Percentiles rank a stretch among this genome's conserved stretches.
Evolutionary conservation across 768 basidiomycete species (phyloP).

Genomic region (Dictyophora rubrovolvata): DNA sequence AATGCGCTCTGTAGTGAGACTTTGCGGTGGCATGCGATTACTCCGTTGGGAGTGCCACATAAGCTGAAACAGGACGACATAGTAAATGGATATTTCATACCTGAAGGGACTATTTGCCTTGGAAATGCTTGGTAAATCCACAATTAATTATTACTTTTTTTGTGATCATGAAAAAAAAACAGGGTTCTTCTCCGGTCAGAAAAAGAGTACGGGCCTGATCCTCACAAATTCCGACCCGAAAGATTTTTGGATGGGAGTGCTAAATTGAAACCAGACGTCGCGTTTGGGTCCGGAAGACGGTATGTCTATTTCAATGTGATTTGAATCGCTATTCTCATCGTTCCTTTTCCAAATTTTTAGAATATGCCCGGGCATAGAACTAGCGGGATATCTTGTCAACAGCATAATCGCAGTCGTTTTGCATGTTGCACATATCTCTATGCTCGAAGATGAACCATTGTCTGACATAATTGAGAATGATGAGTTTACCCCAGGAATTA

Average conservation of each 20-base stretch:
- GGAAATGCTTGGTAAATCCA: constrained; percentile 7
- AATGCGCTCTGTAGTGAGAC: constrained; percentile 18
- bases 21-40: constrained; percentile 18
- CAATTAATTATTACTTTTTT: neutral
- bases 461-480: neutral
- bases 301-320: neutral
- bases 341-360: constrained; percentile 11
- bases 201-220: constrained; percentile 20
- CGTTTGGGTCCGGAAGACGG: constrained; percentile 6
- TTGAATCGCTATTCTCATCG: neutral
- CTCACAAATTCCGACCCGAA: constrained; percentile 23
- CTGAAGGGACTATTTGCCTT: constrained; percentile 17
- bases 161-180: neutral
- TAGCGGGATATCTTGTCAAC: constrained; percentile 16
- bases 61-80: constrained; percentile 19
- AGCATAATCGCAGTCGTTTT: constrained; percentile 13
- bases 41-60: constrained; percentile 18
- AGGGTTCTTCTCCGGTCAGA: constrained; percentile 5
- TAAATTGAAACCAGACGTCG: constrained; percentile 1
- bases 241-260: constrained; percentile 17
- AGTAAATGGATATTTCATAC: constrained; percentile 23
- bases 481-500: constrained; percentile 2
- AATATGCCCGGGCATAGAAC: constrained; percentile 28
- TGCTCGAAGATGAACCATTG: neutral
- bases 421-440: constrained; percentile 11